Evolutionary conservation across 352 stramenopile species (phyloP).

Genomic region (Pythium biforme): DNA sequence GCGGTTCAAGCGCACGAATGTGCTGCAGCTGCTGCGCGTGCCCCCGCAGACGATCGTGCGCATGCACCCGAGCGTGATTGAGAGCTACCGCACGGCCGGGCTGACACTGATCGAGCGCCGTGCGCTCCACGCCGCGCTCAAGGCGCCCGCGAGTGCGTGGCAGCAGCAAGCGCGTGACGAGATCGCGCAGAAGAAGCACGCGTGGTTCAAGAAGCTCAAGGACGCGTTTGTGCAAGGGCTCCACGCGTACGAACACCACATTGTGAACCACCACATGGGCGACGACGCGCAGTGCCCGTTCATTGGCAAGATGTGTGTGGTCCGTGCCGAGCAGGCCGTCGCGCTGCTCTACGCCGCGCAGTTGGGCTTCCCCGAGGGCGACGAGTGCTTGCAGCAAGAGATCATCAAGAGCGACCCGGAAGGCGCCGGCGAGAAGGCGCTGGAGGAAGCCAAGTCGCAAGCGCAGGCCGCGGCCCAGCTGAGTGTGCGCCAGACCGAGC

Average conservation of each 20-base stretch:
- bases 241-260: conserved; percentile 16
- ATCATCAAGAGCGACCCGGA: conserved; percentile 75
- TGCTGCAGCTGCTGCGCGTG: conserved; percentile 76
- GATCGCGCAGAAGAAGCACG: conserved; percentile 74
- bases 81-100: conserved; percentile 54
- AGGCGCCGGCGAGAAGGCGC: conserved; percentile 55
- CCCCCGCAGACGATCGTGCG: conserved; percentile 67
- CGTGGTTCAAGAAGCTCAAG: conserved; percentile 83
- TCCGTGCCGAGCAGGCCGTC: conserved; percentile 41
- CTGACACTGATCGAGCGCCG: conserved; percentile 86
- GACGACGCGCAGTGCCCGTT: conserved; percentile 29
- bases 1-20: conserved; percentile 89
- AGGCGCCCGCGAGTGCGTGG: conserved; percentile 57
- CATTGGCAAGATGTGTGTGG: conserved; percentile 49
- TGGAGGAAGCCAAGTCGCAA: conserved; percentile 51
- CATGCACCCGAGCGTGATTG: conserved; percentile 84
- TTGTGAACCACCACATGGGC: conserved; percentile 26
- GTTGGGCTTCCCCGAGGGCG: conserved; percentile 48
- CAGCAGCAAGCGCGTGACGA: conserved; percentile 78
- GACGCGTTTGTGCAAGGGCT: conserved; percentile 42
- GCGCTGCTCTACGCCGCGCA: conserved; percentile 44
- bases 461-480: conserved; percentile 30
- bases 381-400: conserved; percentile 46
- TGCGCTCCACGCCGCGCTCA: conserved; percentile 78
- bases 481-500: conserved; percentile 43